Evolutionary conservation across 2,329 filamentous ascomycete genomes (phyloP), one percentile per base, ranked within the genome.

Genomic region (Ophiosphaerella narmari): DNA sequence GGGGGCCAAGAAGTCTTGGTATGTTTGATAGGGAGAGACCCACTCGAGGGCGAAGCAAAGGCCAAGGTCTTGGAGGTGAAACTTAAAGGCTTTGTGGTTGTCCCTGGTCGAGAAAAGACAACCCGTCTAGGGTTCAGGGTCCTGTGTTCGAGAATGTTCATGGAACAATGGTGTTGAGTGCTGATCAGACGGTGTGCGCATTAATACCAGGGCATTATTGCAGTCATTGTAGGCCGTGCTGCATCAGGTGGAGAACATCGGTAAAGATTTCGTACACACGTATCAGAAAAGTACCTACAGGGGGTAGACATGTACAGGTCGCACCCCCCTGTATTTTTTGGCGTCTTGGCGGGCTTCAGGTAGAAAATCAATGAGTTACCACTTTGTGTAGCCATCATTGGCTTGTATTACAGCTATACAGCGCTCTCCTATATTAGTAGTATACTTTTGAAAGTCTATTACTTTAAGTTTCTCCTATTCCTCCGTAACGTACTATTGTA

Each of bases 1-100:
- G 21, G 36, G 32, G 40, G 55, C 55, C 52, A 55, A 56, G 50
- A 46, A 41, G 26, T 43, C 50, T 56, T 51, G 44, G 42, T 14
- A 9, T 45, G 36, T 39, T 48, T 43, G 29, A 33, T 16, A 13
- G 31, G 36, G 5, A 33, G 39, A 48, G 39, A 29, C 26, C 12
- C 33, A 38, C 44, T 24, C 37, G 46, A 32, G 34, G 6, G 18
- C 18, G 7, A 32, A 23, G 8, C 33, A 18, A 35, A 14, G 37
- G 29, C 29, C 39, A 42, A 42, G 39, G 24, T 13, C 39, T 42
- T 42, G 39, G 39, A n/a, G 7, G 13, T 35, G 23, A 29, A 39
- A 29, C 38, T 23, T 29, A 7, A 39, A 23, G 23, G 18, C 14
- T 29, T 13, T n/a, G 4, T 21, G 4, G 18, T 21, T 4, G 3